phyloP scores from a whole-genome alignment of 768 basidiomycete genomes.

The Termitomyces sp. region DNA sequence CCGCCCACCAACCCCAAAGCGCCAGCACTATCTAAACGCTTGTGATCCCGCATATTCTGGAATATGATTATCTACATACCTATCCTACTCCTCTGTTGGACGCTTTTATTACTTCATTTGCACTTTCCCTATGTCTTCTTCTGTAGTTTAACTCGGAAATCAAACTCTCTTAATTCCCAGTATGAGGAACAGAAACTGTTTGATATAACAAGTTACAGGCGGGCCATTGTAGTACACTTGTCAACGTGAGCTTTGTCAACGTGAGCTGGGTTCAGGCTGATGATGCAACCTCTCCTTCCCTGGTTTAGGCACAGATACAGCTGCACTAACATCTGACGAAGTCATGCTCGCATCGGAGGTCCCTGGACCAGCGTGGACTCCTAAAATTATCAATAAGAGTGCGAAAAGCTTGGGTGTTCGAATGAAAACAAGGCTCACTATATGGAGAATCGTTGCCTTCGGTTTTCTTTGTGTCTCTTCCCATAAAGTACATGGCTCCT shows the following conservation, averaged over 20 bases:
- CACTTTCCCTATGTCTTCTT: neutral
- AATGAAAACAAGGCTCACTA: slow-evolving; percentile 17
- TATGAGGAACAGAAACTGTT: neutral
- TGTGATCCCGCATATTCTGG: neutral
- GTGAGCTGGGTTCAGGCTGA: neutral
- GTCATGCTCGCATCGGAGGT: slow-evolving; percentile 31
- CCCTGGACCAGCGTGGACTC: slow-evolving; percentile 14
- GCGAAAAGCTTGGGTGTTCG: neutral
- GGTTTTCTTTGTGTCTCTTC: slow-evolving; percentile 26
- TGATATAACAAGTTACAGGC: no score
- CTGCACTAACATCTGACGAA: slow-evolving; percentile 32
- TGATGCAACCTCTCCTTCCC: slow-evolving; percentile 21
- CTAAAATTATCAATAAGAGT: slow-evolving; percentile 1
- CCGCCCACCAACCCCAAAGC: neutral
- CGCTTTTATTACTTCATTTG: neutral
- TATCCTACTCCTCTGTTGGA: neutral
- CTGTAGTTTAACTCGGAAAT: neutral
- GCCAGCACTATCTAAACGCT: neutral
- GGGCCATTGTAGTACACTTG: neutral
- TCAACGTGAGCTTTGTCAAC: neutral
- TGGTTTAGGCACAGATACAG: slow-evolving; percentile 30
- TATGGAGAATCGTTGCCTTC: slow-evolving; percentile 29
- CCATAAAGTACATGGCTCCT: slow-evolving; percentile 27
- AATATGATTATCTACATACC: neutral
- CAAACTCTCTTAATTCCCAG: neutral